Conservation (phyloP, 2,329 filamentous ascomycete species). For the Neonectria hederae region DNA sequence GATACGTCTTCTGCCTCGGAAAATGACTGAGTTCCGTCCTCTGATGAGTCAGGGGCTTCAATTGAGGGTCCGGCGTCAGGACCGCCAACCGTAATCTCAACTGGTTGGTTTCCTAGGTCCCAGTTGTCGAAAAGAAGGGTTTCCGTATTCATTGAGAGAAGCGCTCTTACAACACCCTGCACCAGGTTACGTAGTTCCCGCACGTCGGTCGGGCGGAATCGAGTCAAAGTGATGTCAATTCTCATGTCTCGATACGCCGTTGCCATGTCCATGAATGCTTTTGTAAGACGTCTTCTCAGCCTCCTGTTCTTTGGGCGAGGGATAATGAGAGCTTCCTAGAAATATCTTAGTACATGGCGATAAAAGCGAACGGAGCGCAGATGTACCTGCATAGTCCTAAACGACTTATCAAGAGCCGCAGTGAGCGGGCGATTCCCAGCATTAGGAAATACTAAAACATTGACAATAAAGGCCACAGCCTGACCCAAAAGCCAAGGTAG, state of each 20-base stretch:
- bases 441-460: slow-evolving; percentile 61
- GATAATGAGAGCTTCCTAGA: slow-evolving; percentile 46
- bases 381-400: slow-evolving; percentile 57
- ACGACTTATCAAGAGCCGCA: slow-evolving; percentile 56
- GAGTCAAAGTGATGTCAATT: slow-evolving; percentile 65
- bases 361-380: not conserved
- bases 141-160: slow-evolving; percentile 62
- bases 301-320: slow-evolving; percentile 43
- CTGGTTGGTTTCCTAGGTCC: slow-evolving; percentile 21
- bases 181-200: slow-evolving; percentile 62
- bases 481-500: slow-evolving; percentile 67
- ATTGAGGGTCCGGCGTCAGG: slow-evolving; percentile 11
- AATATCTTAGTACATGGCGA: not conserved
- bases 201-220: slow-evolving; percentile 61
- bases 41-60: not conserved
- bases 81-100: slow-evolving; percentile 28
- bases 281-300: slow-evolving; percentile 56
- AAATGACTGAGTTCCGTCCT: slow-evolving; percentile 17
- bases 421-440: slow-evolving; percentile 64
- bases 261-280: slow-evolving; percentile 65
- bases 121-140: slow-evolving; percentile 55
- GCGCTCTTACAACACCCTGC: slow-evolving; percentile 63
- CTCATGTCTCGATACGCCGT: slow-evolving; percentile 65
- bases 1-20: slow-evolving; percentile 27
- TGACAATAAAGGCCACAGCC: slow-evolving; percentile 60